A percentile compares a stretch with the other conserved stretches of the same genome.
Evolutionary conservation across 768 basidiomycete genomes (phyloP).

Genomic region (Cytidiella melzeri): DNA sequence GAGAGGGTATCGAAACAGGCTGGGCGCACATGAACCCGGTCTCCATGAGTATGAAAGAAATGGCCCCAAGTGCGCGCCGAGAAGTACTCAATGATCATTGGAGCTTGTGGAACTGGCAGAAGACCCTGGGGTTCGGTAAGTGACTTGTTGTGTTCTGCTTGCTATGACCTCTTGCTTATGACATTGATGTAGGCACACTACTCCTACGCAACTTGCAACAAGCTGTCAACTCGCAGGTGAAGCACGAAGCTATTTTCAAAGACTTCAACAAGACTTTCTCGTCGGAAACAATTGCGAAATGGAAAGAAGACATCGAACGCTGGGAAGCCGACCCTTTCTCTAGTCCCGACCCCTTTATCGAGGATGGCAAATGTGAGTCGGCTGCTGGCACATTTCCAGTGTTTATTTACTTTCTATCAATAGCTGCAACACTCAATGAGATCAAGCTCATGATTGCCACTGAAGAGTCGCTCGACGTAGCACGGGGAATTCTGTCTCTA

Average conservation of each 20-base stretch:
- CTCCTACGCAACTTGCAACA: background rate
- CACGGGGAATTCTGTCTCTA: background rate
- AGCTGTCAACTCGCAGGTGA: background rate
- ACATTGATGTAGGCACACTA: background rate
- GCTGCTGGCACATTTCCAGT: background rate
- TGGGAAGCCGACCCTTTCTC: background rate
- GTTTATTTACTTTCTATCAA: background rate
- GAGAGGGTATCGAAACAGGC: constrained; percentile 30
- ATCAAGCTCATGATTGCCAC: background rate
- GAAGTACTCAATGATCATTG: constrained; percentile 31
- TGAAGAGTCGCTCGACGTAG: background rate
- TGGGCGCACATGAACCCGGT: constrained; percentile 32
- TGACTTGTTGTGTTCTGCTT: background rate
- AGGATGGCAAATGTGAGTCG: background rate
- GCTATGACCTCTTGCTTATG: background rate
- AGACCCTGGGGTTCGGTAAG: constrained; percentile 22
- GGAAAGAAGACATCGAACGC: background rate
- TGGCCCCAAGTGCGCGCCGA: constrained; percentile 26
- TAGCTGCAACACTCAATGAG: background rate
- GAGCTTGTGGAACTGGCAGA: constrained; percentile 34
- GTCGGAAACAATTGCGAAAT: background rate
- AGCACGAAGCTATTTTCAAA: background rate
- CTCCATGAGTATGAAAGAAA: constrained; percentile 28
- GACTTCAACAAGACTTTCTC: too few relatives aligned
- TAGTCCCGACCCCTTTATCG: background rate